Percentiles rank a stretch among this genome's conserved stretches.
These are phyloP conservation scores for Coelastrella sp. DNA, from an alignment of 139 green algal genomes.

Conservation along the genomic window DNA sequence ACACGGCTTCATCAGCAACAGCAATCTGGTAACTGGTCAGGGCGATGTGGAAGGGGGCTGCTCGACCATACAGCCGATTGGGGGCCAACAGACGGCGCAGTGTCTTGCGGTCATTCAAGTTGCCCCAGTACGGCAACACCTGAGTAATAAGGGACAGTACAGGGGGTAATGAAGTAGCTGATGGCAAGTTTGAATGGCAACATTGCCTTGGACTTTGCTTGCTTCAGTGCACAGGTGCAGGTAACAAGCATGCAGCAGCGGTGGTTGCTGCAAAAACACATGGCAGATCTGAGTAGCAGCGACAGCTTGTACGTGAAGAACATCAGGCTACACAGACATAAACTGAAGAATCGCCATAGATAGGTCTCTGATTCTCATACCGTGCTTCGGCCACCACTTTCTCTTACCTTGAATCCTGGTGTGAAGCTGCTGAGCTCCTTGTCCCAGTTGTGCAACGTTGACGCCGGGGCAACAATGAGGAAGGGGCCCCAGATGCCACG, in stretches of 20 bases:
- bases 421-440: constrained; percentile 80
- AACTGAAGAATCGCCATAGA: too few relatives aligned
- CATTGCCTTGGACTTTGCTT: too few relatives aligned
- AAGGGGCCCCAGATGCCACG: constrained; percentile 83
- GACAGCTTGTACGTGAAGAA: not conserved
- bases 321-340: too few relatives aligned
- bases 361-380: too few relatives aligned
- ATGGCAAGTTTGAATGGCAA: too few relatives aligned
- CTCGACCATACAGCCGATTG: constrained; percentile 63
- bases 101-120: constrained; percentile 56
- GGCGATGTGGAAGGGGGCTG: constrained; percentile 84
- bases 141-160: too few relatives aligned
- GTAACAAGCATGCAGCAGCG: too few relatives aligned
- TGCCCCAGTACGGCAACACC: constrained; percentile 74
- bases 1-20: constrained; percentile 78
- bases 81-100: constrained; percentile 64
- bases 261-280: not conserved
- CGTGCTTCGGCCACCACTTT: too few relatives aligned
- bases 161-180: too few relatives aligned
- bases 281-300: not conserved
- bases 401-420: constrained; percentile 76
- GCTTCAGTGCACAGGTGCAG: too few relatives aligned
- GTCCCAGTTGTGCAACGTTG: constrained; percentile 89
- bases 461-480: constrained; percentile 86
- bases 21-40: constrained; percentile 93